Evolutionary conservation across 805 yeast genomes (phyloP), one percentile per base, ranked within the genome.

Genomic region (Danielia oregonensis): DNA sequence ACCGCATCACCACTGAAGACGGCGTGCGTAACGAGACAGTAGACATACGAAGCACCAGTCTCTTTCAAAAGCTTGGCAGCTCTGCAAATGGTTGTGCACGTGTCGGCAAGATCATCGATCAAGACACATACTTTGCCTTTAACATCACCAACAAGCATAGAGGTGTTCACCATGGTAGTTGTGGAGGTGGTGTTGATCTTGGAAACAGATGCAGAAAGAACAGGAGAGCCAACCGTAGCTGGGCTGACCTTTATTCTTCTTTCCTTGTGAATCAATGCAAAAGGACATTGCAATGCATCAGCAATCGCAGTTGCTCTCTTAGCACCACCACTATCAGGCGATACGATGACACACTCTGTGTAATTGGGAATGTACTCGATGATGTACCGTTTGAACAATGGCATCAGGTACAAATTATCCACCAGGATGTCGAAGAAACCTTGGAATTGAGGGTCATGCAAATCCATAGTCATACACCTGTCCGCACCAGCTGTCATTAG

Each of bases 321-420:
- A 32, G 98, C 99, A 43, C 99, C 99, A 54, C 99, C 99, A 15
- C 97, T 93, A 62, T 93, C 99, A 0, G 99, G 99, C 1, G 96
- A 87, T 22, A 93, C 97, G 49, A 93, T 79, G 6, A 93, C 95
- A 26, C 91, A 84, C 26, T 88, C 82, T 46, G 76, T 76, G 55
- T 79, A 86, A 42, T 85, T 62, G n/a, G 94, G 91, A 36, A 93
- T 79, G 43, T 72, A 70, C 39, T 82, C 79, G 15, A 77, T 70
- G 40, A 93, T 88, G 61, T 88, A 93, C 46, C 86, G 84, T 57
- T 86, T 89, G 37, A 91, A 66, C 37, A 93, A 68, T 2, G 97
- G 97, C 55, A 84, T 82, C 30, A 93, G 86, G 57, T 86, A 87
- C 45, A 93, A 59, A 57, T 93, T 93, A 59, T 93, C 99, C 27